These are phyloP conservation scores for Lagenaria siceraria DNA, from an alignment of 306 rosid genomes.

Conservation along the genomic window DNA sequence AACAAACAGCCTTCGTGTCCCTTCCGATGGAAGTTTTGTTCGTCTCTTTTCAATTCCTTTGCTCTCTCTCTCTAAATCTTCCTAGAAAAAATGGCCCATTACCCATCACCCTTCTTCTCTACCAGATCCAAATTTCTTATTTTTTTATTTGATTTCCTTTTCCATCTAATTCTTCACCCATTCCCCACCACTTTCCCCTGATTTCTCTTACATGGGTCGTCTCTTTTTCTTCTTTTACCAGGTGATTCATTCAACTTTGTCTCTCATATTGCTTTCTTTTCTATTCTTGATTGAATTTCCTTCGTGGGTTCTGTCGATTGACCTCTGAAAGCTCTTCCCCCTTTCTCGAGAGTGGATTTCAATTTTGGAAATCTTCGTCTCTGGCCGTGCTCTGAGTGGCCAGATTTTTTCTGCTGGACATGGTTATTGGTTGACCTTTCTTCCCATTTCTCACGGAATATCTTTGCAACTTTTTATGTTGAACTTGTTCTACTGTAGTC, in stretches of 20 bases:
- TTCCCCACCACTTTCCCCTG: neutral
- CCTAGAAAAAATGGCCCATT: neutral
- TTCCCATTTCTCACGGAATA: neutral
- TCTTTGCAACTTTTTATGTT: neutral
- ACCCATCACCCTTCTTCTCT: neutral
- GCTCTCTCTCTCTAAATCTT: neutral
- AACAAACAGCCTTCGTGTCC: neutral
- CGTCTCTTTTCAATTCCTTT: neutral
- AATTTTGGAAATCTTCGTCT: neutral
- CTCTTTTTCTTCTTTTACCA: neutral
- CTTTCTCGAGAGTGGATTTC: neutral
- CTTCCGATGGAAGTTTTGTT: constrained; percentile 7
- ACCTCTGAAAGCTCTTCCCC: neutral
- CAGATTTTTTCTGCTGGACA: neutral
- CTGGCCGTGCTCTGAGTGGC: too few relatives aligned
- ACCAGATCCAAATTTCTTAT: constrained; percentile 2
- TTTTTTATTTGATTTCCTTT: neutral
- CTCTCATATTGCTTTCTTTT: neutral
- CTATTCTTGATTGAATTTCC: neutral
- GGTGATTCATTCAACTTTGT: neutral
- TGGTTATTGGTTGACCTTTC: constrained; percentile 11
- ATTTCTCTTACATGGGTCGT: neutral
- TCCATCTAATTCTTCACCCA: neutral
- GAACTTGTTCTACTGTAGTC: neutral
- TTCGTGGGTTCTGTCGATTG: neutral